Percentiles rank a stretch among this genome's conserved stretches.
phyloP scores from a whole-genome alignment of 1,139 yeast species.

The Kodamaea fungicola region DNA sequence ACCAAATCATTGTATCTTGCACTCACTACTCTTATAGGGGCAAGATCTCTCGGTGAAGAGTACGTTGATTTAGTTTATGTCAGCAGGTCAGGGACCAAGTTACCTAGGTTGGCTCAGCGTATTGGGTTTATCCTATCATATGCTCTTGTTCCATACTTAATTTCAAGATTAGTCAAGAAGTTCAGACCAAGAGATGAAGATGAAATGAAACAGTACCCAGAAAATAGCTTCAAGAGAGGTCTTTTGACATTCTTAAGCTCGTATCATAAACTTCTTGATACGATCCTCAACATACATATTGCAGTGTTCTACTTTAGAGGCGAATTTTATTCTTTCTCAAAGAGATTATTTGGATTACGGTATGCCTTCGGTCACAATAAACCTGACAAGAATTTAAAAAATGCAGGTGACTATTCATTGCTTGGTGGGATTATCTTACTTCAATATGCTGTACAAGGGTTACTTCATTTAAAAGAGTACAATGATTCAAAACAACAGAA shows the following conservation, averaged over 20 bases:
- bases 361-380: constrained; percentile 71
- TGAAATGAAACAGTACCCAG: constrained; percentile 6
- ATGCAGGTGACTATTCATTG: constrained; percentile 66
- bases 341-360: constrained; percentile 73
- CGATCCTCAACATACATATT: constrained; percentile 62
- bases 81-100: constrained; percentile 41
- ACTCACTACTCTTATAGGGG: constrained; percentile 71
- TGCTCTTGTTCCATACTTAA: constrained; percentile 53
- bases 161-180: constrained; percentile 31
- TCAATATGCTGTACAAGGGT: constrained; percentile 52
- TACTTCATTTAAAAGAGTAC: constrained; percentile 30
- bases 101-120: constrained; percentile 50
- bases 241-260: constrained; percentile 22
- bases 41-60: constrained; percentile 89
- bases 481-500: constrained; percentile 14
- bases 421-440: constrained; percentile 68
- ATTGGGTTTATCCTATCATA: constrained; percentile 53
- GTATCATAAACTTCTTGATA: constrained; percentile 47
- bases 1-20: constrained; percentile 61
- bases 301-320: constrained; percentile 83
- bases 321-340: constrained; percentile 71
- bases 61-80: constrained; percentile 83
- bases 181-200: constrained; percentile 22
- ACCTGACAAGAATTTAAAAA: constrained; percentile 38
- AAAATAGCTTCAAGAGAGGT: constrained; percentile 9